Evolutionary conservation across 768 basidiomycete genomes (phyloP), one percentile per base, ranked within the genome.

Genomic region (Tubosaeta brunneosetosa): DNA sequence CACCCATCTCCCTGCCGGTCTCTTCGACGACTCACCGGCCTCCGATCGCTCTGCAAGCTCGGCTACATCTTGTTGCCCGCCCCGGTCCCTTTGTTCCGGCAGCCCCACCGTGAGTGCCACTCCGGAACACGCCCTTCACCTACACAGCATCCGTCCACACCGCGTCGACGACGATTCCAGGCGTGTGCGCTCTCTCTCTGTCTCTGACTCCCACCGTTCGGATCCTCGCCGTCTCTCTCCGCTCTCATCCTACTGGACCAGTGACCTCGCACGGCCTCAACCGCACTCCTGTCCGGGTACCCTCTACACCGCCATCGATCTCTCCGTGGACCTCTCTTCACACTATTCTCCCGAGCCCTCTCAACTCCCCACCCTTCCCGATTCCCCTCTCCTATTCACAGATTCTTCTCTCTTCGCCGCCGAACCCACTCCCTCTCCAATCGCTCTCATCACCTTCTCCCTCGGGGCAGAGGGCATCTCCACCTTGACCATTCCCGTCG

Each of bases 401-500:
- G 53, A 63, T 1, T 68, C 68, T 41, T 58, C 66, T 27, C 40
- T 68, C 12, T 64, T 67, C 55, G 47, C 67, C 52, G 50, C 57
- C 52, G 53, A 71, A 36, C 51, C 70, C 65, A 64, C 60, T 62
- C 73, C 65, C 66, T 68, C 55, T 55, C 66, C 65, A 26, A 52
- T 61, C 49, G 75, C 71, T 37, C 52, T 76, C 42, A 67, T 68
- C 13, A 44, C 37, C 43, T 65, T 88, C 51, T 77, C 74, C 37
- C 73, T 89, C 16, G 77, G 76, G 62, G 82, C 86, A 22, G 83
- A 86, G 58, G 85, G 86, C 53, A 85, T 88, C 82, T 69, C 76
- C n/a, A 75, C 82, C 16, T 76, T 83, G 50, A 70, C 74, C 29
- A 73, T 87, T 65, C 79, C 83, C 55, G 71, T 86, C 51, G 84